A percentile compares a stretch with the other conserved stretches of the same genome.
These are phyloP conservation scores for Xerocomellus chrysenteron DNA, from an alignment of 768 basidiomycete genomes.

Conservation along the genomic window DNA sequence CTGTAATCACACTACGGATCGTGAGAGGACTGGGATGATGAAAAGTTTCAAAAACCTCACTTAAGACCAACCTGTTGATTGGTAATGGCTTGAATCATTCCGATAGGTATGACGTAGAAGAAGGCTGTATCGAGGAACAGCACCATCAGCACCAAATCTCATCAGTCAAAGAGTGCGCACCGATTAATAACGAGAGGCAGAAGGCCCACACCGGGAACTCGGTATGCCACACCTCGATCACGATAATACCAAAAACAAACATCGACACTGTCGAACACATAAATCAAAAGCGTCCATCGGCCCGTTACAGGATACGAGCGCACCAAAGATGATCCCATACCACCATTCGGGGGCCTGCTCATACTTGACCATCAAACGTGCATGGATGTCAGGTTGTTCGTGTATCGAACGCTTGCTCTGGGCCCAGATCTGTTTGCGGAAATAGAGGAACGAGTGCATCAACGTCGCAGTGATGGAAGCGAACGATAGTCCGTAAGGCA, in stretches of 20 bases:
- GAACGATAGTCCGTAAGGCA: constrained; percentile 81
- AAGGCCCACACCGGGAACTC: constrained; percentile 44
- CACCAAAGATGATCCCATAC: constrained; percentile 40
- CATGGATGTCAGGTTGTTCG: constrained; percentile 78
- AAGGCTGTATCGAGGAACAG: constrained; percentile 29
- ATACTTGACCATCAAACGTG: constrained; percentile 56
- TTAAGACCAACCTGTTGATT: constrained; percentile 72
- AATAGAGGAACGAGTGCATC: constrained; percentile 70
- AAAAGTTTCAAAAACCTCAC: constrained; percentile 3
- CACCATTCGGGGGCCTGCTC: constrained; percentile 62
- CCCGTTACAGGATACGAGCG: not conserved
- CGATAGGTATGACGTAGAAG: constrained; percentile 74
- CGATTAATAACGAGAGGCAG: constrained; percentile 31
- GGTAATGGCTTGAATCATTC: constrained; percentile 75
- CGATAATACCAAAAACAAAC: constrained; percentile 48
- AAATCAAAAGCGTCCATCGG: no score
- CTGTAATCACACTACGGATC: constrained; percentile 54
- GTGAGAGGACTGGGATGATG: not conserved
- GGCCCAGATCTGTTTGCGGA: constrained; percentile 75
- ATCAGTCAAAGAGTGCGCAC: constrained; percentile 19
- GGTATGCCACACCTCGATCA: constrained; percentile 63
- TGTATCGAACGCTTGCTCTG: constrained; percentile 68
- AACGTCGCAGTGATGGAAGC: constrained; percentile 76
- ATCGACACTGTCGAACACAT: no score
- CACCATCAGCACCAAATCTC: not conserved